These are phyloP conservation scores for Plenodomus tracheiphilus DNA, from an alignment of 2,329 filamentous ascomycete species.

Conservation along the genomic window DNA sequence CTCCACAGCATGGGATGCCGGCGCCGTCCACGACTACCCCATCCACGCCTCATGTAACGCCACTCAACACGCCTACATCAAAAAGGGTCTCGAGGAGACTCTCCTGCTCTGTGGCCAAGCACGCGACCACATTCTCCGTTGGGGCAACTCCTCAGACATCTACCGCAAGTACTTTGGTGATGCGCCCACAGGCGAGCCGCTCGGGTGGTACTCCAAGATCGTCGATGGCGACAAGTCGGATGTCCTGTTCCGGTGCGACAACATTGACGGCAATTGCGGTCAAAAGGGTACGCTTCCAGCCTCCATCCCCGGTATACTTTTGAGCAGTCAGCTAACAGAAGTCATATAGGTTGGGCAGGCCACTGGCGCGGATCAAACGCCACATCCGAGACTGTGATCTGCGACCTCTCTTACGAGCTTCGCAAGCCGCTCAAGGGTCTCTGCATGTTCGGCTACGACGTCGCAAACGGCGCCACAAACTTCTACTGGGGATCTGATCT, in stretches of 20 bases:
- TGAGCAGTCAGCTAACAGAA: conserved; percentile 1
- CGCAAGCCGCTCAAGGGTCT: conserved; percentile 62
- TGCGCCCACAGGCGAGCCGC: conserved; percentile 58
- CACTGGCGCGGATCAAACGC: conserved; percentile 70
- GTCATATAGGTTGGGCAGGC: conserved; percentile 61
- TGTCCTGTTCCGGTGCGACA: conserved; percentile 69
- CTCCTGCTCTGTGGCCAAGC: conserved; percentile 63
- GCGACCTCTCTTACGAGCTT: conserved; percentile 61
- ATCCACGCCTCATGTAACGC: conserved; percentile 70
- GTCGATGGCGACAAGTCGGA: conserved; percentile 60
- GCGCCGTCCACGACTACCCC: conserved; percentile 47
- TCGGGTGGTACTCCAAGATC: conserved; percentile 66
- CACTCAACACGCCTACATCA: conserved; percentile 62
- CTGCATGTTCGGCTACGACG: conserved; percentile 66
- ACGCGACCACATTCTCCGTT: conserved; percentile 63
- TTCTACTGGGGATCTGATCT: conserved; percentile 69
- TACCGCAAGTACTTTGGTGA: conserved; percentile 70
- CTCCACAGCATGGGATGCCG: conserved; percentile 38
- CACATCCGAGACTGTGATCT: conserved; percentile 70
- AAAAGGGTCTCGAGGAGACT: conserved; percentile 61
- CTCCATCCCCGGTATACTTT: background rate
- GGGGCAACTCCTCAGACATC: conserved; percentile 61
- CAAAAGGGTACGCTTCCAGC: conserved; percentile 27
- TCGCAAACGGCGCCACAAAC: conserved; percentile 60
- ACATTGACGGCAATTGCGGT: conserved; percentile 66